Evolutionary conservation across 2,329 filamentous ascomycete species (phyloP).

Genomic region (Lachnum nothofagi): DNA sequence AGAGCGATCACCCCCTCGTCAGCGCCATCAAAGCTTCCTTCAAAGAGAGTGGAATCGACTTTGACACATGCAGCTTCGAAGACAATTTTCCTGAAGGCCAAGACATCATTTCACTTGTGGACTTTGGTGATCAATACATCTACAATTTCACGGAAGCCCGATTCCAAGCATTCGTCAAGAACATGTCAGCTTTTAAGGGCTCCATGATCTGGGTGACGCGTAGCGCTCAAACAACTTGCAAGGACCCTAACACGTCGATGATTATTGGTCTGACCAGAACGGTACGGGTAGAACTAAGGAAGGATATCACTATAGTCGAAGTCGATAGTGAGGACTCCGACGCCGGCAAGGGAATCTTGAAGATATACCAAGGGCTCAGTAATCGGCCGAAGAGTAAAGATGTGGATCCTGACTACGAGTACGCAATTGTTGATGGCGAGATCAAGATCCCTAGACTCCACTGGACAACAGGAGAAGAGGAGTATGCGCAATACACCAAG

Average conservation of each 20-base stretch:
- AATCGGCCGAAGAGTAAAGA: not conserved
- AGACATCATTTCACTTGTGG: slow-evolving; percentile 27
- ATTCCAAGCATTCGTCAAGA: slow-evolving; percentile 12
- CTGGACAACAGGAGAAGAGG: slow-evolving; percentile 14
- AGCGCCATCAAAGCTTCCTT: not conserved
- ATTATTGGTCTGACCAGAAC: slow-evolving; percentile 18
- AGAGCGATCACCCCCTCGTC: not conserved
- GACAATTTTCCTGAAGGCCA: slow-evolving; percentile 14
- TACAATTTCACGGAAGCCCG: slow-evolving; percentile 16
- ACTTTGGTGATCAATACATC: slow-evolving; percentile 25
- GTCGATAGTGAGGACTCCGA: slow-evolving; percentile 13
- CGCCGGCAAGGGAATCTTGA: not conserved
- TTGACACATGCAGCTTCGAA: slow-evolving; percentile 6
- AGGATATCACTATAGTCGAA: slow-evolving; percentile 21
- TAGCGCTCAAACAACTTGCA: slow-evolving; percentile 15
- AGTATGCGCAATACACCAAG: slow-evolving; percentile 3
- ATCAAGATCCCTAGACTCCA: slow-evolving; percentile 26
- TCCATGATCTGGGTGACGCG: slow-evolving; percentile 21
- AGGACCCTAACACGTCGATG: slow-evolving; percentile 18
- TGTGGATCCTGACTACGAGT: slow-evolving; percentile 29
- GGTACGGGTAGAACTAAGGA: slow-evolving; percentile 17
- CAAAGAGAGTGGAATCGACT: not conserved
- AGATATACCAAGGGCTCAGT: slow-evolving; percentile 6
- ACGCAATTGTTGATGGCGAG: slow-evolving; percentile 20
- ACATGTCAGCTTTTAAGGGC: slow-evolving; percentile 2